Percentiles rank a stretch among this genome's conserved stretches.
Conservation (phyloP, 805 yeast species). For the Saccharomycopsis guyanensis region DNA sequence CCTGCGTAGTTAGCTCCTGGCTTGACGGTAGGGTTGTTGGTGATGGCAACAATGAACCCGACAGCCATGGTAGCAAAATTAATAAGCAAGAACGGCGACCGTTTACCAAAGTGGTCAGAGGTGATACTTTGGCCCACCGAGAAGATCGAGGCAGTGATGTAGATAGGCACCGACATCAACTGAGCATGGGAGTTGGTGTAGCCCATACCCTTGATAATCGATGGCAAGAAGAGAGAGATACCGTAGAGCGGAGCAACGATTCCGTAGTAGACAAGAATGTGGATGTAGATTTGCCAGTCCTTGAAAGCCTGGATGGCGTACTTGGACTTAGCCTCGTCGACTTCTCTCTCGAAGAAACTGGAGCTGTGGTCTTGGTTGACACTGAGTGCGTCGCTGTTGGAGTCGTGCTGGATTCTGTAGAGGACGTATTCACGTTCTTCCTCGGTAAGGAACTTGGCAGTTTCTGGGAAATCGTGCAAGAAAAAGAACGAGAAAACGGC, state of each 20-base stretch:
- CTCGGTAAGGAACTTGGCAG: slow-evolving; percentile 36
- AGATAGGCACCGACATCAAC: slow-evolving; percentile 38
- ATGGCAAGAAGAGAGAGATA: slow-evolving; percentile 37
- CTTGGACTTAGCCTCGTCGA: slow-evolving; percentile 9
- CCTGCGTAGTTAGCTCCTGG: slow-evolving; percentile 30
- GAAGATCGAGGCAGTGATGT: slow-evolving; percentile 30
- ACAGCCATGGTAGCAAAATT: slow-evolving; percentile 27
- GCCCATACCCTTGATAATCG: slow-evolving; percentile 38
- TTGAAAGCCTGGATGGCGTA: slow-evolving; percentile 22
- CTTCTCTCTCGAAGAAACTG: slow-evolving; percentile 18
- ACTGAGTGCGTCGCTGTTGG: slow-evolving; percentile 11
- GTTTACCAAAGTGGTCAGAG: slow-evolving; percentile 26
- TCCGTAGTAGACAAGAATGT: slow-evolving; percentile 27
- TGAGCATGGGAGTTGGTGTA: slow-evolving; percentile 35
- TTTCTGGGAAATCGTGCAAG: slow-evolving; percentile 37
- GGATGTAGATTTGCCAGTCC: slow-evolving; percentile 29
- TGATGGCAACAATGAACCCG: slow-evolving; percentile 30
- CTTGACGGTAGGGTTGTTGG: slow-evolving; percentile 23
- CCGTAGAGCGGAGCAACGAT: slow-evolving; percentile 31
- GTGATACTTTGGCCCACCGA: slow-evolving; percentile 27
- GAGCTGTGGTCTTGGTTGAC: slow-evolving; percentile 5
- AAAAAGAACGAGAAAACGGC: slow-evolving; percentile 28
- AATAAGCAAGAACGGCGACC: slow-evolving; percentile 28
- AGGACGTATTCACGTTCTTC: slow-evolving; percentile 28
- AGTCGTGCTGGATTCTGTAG: slow-evolving; percentile 18